Evolutionary conservation across 2,329 filamentous ascomycete genomes (phyloP).

Genomic region (Hypomyces perniciosus): DNA sequence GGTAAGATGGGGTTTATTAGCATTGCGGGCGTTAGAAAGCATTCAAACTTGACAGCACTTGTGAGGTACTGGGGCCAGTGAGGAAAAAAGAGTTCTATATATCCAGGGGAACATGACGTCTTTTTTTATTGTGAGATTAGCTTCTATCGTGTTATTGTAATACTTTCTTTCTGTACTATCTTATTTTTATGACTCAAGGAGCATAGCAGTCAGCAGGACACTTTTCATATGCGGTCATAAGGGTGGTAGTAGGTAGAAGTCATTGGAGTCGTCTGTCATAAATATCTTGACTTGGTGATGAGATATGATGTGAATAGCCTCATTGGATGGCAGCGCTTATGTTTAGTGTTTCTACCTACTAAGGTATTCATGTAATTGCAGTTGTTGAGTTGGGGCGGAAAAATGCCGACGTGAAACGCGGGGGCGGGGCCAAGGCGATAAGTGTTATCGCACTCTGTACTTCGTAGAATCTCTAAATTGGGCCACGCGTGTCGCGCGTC

Average conservation of each 20-base stretch:
- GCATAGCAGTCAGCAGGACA: no score
- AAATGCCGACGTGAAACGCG: neutral
- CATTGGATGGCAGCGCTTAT: no score
- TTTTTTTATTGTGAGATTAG: slow-evolving; percentile 2
- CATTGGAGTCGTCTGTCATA: no score
- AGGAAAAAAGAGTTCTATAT: slow-evolving; percentile 10
- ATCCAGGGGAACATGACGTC: slow-evolving; percentile 1
- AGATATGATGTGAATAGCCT: no score
- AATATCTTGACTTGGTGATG: no score
- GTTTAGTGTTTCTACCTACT: no score
- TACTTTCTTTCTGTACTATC: neutral
- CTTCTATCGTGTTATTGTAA: slow-evolving; percentile 5
- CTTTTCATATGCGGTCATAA: no score
- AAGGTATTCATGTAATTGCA: neutral
- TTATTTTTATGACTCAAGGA: slow-evolving; percentile 4
- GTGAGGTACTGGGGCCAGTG: slow-evolving; percentile 6
- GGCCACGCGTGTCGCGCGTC: neutral
- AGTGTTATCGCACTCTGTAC: no score
- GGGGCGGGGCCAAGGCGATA: neutral
- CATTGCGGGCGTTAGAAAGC: slow-evolving; percentile 18
- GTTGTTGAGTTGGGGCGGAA: neutral
- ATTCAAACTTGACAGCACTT: slow-evolving; percentile 8
- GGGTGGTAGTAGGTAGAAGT: no score
- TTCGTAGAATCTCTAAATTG: neutral
- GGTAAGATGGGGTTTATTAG: slow-evolving; percentile 9